phyloP scores from a whole-genome alignment of 306 rosid genomes.

The Lagenaria siceraria region DNA sequence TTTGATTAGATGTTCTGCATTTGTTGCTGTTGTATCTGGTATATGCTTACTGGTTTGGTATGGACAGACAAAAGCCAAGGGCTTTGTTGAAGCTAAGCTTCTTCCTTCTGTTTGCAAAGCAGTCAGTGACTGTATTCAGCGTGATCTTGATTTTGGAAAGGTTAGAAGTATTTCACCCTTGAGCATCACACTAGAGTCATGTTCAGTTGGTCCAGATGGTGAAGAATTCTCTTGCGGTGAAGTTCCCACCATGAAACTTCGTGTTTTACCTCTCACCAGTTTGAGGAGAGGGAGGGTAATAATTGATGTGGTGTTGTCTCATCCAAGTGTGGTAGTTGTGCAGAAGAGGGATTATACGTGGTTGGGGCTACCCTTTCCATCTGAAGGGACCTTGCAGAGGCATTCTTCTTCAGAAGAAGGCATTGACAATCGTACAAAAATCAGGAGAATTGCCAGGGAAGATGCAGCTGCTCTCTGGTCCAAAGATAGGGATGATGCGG shows the following conservation, averaged over 20 bases:
- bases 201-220: slow-evolving; percentile 64
- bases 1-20: slow-evolving; percentile 60
- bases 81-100: slow-evolving; percentile 46
- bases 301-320: slow-evolving; percentile 69
- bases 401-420: slow-evolving; percentile 60
- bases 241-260: slow-evolving; percentile 55
- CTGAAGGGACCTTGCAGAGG: slow-evolving; percentile 29
- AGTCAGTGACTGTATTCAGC: slow-evolving; percentile 60
- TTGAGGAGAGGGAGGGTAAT: slow-evolving; percentile 79
- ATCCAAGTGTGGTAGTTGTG: slow-evolving; percentile 50
- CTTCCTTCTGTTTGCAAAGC: slow-evolving; percentile 73
- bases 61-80: slow-evolving; percentile 59
- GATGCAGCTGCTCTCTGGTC: slow-evolving; percentile 33
- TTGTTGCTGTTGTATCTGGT: slow-evolving; percentile 56
- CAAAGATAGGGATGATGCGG: slow-evolving; percentile 59
- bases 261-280: slow-evolving; percentile 65
- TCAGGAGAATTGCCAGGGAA: slow-evolving; percentile 59
- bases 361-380: slow-evolving; percentile 62
- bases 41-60: slow-evolving; percentile 66
- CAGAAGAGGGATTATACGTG: slow-evolving; percentile 84
- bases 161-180: slow-evolving; percentile 68
- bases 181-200: slow-evolving; percentile 74
- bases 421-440: slow-evolving; percentile 58
- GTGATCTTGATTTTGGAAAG: slow-evolving; percentile 65
- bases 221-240: slow-evolving; percentile 88